A percentile compares a stretch with the other conserved stretches of the same genome.
phyloP scores from a whole-genome alignment of 345 rosid species.

The Camelina neglecta region DNA sequence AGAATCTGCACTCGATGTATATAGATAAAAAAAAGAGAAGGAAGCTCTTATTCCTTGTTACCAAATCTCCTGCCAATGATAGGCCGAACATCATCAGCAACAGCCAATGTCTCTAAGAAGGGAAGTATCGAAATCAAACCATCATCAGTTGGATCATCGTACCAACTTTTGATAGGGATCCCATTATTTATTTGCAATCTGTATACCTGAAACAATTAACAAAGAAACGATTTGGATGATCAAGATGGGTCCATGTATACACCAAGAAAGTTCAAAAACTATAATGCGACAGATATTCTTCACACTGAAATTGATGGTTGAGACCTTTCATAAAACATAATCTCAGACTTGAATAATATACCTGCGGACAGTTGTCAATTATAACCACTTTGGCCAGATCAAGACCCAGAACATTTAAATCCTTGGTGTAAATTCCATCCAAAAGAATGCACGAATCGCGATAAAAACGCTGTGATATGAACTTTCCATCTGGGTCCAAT shows the following conservation, averaged over 20 bases:
- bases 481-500: constrained; percentile 74
- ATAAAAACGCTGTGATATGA: constrained; percentile 76
- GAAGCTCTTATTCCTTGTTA: constrained; percentile 49
- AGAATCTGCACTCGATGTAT: constrained; percentile 44
- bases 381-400: constrained; percentile 95
- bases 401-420: constrained; percentile 88
- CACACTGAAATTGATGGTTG: constrained; percentile 24
- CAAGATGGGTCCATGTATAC: constrained; percentile 2
- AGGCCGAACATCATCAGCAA: constrained; percentile 90
- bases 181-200: constrained; percentile 94
- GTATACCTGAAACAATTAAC: constrained; percentile 70
- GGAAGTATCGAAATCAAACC: constrained; percentile 84
- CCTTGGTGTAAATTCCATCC: constrained; percentile 93
- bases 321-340: background rate
- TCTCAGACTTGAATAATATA: constrained; percentile 39
- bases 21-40: constrained; percentile 35
- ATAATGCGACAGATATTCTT: constrained; percentile 4
- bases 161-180: constrained; percentile 98
- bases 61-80: constrained; percentile 87
- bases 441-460: constrained; percentile 88
- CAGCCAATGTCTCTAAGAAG: constrained; percentile 86
- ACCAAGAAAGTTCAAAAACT: constrained; percentile 10
- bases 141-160: constrained; percentile 84
- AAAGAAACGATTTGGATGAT: constrained; percentile 22
- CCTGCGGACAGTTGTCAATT: constrained; percentile 97